phyloP scores from a whole-genome alignment of 2,329 filamentous ascomycete genomes.

The Diaporthe australafricana region DNA sequence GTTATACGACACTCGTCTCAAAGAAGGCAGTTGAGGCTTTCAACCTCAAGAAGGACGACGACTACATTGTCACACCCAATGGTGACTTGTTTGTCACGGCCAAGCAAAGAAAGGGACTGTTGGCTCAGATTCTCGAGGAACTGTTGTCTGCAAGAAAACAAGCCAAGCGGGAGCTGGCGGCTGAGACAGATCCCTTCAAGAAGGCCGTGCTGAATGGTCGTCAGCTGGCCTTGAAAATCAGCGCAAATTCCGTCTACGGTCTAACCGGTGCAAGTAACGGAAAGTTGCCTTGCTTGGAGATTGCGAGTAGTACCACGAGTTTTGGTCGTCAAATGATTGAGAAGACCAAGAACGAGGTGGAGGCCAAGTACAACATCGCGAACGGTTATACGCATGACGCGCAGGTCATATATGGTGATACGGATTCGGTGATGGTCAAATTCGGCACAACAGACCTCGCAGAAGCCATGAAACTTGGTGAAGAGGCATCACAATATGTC shows the following conservation, averaged over 20 bases:
- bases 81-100: slow-evolving; percentile 91
- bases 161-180: slow-evolving; percentile 88
- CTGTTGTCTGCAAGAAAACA: slow-evolving; percentile 91
- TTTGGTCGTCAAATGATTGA: slow-evolving; percentile 99
- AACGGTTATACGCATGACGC: slow-evolving; percentile 97
- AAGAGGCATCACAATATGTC: slow-evolving; percentile 89
- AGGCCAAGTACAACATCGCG: slow-evolving; percentile 87
- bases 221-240: slow-evolving; percentile 95
- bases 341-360: slow-evolving; percentile 95
- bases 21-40: slow-evolving; percentile 82
- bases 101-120: slow-evolving; percentile 89
- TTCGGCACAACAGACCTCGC: slow-evolving; percentile 90
- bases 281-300: slow-evolving; percentile 93
- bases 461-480: slow-evolving; percentile 93
- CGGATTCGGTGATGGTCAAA: slow-evolving; percentile 99
- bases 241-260: slow-evolving; percentile 97
- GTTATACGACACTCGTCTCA: slow-evolving; percentile 93
- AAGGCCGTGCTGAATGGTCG: slow-evolving; percentile 98
- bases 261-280: slow-evolving; percentile 95
- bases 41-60: slow-evolving; percentile 84
- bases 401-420: slow-evolving; percentile 98
- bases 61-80: slow-evolving; percentile 96
- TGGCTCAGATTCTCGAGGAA: slow-evolving; percentile 97
- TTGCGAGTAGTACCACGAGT: slow-evolving; percentile 96
- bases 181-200: slow-evolving; percentile 95